These are phyloP conservation scores for Tricholoma bakamatsutake DNA, from an alignment of 768 basidiomycete genomes.

Conservation along the genomic window DNA sequence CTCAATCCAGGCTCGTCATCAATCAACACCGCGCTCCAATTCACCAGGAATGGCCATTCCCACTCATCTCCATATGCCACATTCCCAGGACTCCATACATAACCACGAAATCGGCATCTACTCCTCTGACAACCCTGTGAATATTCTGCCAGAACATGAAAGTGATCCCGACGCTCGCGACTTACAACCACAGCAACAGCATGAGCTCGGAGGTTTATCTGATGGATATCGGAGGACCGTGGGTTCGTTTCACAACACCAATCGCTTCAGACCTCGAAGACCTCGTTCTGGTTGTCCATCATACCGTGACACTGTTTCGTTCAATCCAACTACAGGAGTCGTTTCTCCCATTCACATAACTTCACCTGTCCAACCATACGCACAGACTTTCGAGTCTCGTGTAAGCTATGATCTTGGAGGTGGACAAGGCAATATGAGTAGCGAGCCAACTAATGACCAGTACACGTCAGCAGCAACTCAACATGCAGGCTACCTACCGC, in stretches of 20 bases:
- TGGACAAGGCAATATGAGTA: slow-evolving; percentile 19
- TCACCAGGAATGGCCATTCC: slow-evolving; percentile 38
- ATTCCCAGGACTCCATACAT: slow-evolving; percentile 31
- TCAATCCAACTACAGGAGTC: slow-evolving; percentile 23
- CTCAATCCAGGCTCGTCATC: slow-evolving; percentile 25
- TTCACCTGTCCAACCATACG: slow-evolving; percentile 33
- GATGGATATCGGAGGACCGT: slow-evolving; percentile 29
- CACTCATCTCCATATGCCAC: slow-evolving; percentile 26
- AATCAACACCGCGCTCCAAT: slow-evolving; percentile 37
- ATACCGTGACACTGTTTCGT: slow-evolving; percentile 29
- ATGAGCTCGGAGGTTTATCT: slow-evolving; percentile 31
- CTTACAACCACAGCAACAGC: slow-evolving; percentile 23
- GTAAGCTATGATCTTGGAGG: slow-evolving; percentile 29
- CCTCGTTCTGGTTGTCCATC: slow-evolving; percentile 27
- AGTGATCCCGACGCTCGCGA: slow-evolving; percentile 34
- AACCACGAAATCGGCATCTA: slow-evolving; percentile 29
- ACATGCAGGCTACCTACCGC: slow-evolving; percentile 21
- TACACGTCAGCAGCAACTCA: slow-evolving; percentile 20
- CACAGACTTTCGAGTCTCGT: slow-evolving; percentile 32
- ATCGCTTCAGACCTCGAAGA: slow-evolving; percentile 35
- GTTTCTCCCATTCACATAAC: slow-evolving; percentile 31
- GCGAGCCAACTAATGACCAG: slow-evolving; percentile 26
- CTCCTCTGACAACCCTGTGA: slow-evolving; percentile 28
- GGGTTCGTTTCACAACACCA: slow-evolving; percentile 36
- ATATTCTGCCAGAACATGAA: slow-evolving; percentile 31